Evolutionary conservation across 345 rosid species (phyloP).

Genomic region (Lenwebbia sp.): DNA sequence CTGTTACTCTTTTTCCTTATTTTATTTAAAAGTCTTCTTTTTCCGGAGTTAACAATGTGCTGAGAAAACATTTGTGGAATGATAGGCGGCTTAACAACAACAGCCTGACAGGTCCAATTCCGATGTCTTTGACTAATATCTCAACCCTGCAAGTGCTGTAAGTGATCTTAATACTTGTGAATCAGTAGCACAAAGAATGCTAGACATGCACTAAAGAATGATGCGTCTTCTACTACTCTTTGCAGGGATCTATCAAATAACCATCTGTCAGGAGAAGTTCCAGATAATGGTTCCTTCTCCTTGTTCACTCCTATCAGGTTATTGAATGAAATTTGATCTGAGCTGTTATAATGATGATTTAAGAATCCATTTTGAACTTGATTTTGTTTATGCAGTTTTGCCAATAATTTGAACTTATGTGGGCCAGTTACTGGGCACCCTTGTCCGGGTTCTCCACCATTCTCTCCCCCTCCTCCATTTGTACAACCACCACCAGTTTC

Average conservation of each 20-base stretch:
- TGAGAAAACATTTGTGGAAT: constrained; percentile 26
- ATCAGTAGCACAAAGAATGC: not conserved
- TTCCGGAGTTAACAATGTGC: not conserved
- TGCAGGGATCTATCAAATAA: constrained; percentile 94
- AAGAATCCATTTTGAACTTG: not conserved
- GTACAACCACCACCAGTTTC: constrained; percentile 70
- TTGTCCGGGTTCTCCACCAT: constrained; percentile 99
- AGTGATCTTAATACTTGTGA: constrained; percentile 16
- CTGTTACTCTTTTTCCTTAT: not conserved
- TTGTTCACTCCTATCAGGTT: constrained; percentile 98
- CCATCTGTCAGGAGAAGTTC: constrained; percentile 81
- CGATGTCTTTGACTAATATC: constrained; percentile 82
- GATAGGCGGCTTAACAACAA: constrained; percentile 97
- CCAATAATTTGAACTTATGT: constrained; percentile 84
- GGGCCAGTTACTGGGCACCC: constrained; percentile 94
- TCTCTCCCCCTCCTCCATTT: constrained; percentile 99
- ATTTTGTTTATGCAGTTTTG: constrained; percentile 59
- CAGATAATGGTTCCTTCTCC: constrained; percentile 98
- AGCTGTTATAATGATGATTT: not conserved
- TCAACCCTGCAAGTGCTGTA: constrained; percentile 89
- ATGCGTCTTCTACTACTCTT: not conserved
- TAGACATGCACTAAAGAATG: not conserved
- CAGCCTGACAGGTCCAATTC: constrained; percentile 73
- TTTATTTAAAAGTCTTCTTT: not conserved
- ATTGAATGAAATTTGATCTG: constrained; percentile 5